Evolutionary conservation across 2,329 filamentous ascomycete species (phyloP).

Genomic region (Penicillium sp.): DNA sequence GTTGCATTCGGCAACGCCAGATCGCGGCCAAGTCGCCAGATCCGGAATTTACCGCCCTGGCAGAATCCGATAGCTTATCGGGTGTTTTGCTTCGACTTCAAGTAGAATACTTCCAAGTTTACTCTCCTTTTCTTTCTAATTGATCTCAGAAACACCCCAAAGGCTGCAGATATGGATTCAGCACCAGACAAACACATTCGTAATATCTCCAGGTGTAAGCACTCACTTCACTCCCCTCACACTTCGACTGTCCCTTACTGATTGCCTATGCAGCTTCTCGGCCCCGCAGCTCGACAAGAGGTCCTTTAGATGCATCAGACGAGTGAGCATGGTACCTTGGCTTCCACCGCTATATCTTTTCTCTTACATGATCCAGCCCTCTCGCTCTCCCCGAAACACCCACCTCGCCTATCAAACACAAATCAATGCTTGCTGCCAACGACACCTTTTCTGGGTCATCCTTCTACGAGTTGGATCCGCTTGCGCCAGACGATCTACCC

Average conservation of each 20-base stretch:
- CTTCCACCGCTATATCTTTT: background rate
- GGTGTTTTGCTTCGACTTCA: constrained; percentile 8
- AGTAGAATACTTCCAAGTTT: background rate
- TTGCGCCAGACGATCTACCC: constrained; percentile 33
- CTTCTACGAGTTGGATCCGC: constrained; percentile 36
- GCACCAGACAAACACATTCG: constrained; percentile 29
- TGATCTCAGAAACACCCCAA: background rate
- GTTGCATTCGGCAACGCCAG: constrained; percentile 22
- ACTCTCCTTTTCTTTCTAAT: background rate
- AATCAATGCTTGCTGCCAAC: constrained; percentile 14
- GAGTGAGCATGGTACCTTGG: constrained; percentile 57
- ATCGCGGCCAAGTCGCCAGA: constrained; percentile 30
- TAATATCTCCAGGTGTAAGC: constrained; percentile 40
- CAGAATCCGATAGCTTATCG: constrained; percentile 31
- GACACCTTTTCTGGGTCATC: constrained; percentile 27
- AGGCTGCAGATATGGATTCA: background rate
- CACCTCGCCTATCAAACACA: constrained; percentile 16
- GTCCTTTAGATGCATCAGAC: constrained; percentile 67
- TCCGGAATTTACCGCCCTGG: constrained; percentile 30
- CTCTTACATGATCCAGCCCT: constrained; percentile 23
- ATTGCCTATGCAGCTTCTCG: constrained; percentile 34
- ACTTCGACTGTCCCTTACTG: constrained; percentile 9
- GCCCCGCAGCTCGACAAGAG: constrained; percentile 61
- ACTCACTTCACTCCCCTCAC: background rate
- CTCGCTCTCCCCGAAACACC: constrained; percentile 22